phyloP scores from a whole-genome alignment of 106 monocot genomes.

The Posidonia australis region DNA sequence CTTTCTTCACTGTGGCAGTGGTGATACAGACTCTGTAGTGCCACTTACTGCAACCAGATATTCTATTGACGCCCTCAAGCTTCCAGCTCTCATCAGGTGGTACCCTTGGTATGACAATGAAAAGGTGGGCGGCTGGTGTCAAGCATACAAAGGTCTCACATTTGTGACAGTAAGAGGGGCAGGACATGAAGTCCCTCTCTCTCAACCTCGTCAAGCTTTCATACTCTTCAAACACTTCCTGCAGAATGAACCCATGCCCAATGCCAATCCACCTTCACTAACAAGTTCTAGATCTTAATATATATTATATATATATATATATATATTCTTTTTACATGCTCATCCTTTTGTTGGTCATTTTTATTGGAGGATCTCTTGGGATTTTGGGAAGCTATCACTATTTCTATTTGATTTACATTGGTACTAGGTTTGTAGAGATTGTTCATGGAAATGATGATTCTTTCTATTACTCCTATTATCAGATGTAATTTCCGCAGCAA shows the following conservation, averaged over 20 bases:
- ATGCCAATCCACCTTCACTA: too few relatives aligned
- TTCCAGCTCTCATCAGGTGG: conserved; percentile 59
- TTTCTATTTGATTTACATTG: too few relatives aligned
- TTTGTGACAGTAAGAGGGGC: conserved; percentile 66
- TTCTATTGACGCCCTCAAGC: conserved; percentile 85
- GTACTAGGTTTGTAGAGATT: too few relatives aligned
- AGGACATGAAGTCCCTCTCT: conserved; percentile 86
- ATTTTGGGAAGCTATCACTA: too few relatives aligned
- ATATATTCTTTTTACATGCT: too few relatives aligned
- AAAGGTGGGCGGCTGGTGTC: conserved; percentile 89
- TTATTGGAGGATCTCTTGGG: too few relatives aligned
- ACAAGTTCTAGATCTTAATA: too few relatives aligned
- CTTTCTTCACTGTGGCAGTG: conserved; percentile 32
- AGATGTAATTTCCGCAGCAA: too few relatives aligned
- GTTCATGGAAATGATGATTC: too few relatives aligned
- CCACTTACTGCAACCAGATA: conserved; percentile 88
- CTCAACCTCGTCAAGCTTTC: conserved; percentile 62
- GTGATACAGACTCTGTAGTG: conserved; percentile 88
- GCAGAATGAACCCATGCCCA: conserved; percentile 45
- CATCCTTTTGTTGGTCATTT: too few relatives aligned
- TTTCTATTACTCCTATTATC: too few relatives aligned
- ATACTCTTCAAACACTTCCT: conserved; percentile 75
- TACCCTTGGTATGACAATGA: conserved; percentile 88
- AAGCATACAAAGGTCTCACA: conserved; percentile 73
- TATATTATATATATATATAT: too few relatives aligned